These are phyloP conservation scores for Chaetomiaceae sp. DNA, from an alignment of 2,329 filamentous ascomycete genomes.

Conservation along the genomic window DNA sequence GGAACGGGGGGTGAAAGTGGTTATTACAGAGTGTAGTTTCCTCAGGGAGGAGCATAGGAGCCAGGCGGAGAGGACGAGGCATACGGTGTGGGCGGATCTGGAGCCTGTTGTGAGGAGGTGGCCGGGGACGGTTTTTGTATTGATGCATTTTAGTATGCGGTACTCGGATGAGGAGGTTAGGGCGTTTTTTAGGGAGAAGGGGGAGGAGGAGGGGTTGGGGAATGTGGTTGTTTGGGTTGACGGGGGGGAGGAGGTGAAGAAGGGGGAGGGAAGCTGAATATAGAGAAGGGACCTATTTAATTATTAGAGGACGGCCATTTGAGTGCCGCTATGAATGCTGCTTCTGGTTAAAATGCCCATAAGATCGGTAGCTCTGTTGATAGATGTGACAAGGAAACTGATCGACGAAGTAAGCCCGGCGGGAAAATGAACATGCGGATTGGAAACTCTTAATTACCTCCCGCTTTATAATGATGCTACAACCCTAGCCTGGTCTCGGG, in stretches of 20 bases:
- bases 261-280: not conserved
- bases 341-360: too few relatives aligned
- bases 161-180: conserved; percentile 40
- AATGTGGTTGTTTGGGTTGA: conserved; percentile 48
- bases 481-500: too few relatives aligned
- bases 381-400: too few relatives aligned
- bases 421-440: too few relatives aligned
- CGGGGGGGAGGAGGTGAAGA: conserved; percentile 21
- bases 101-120: conserved; percentile 41
- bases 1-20: conserved; percentile 37
- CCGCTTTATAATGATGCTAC: too few relatives aligned
- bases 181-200: conserved; percentile 39
- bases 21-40: conserved; percentile 49
- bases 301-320: too few relatives aligned
- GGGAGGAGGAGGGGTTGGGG: conserved; percentile 27
- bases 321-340: too few relatives aligned
- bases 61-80: conserved; percentile 44
- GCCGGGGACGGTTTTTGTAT: conserved; percentile 41
- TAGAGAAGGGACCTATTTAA: too few relatives aligned
- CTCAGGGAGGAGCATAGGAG: conserved; percentile 39
- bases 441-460: too few relatives aligned
- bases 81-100: conserved; percentile 44
- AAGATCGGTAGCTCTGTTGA: too few relatives aligned
- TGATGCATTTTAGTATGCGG: conserved; percentile 46
- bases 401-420: too few relatives aligned